Evolutionary conservation across 106 monocot species (phyloP), one percentile per base, ranked within the genome.

Genomic region (Platanthera zijinensis): DNA sequence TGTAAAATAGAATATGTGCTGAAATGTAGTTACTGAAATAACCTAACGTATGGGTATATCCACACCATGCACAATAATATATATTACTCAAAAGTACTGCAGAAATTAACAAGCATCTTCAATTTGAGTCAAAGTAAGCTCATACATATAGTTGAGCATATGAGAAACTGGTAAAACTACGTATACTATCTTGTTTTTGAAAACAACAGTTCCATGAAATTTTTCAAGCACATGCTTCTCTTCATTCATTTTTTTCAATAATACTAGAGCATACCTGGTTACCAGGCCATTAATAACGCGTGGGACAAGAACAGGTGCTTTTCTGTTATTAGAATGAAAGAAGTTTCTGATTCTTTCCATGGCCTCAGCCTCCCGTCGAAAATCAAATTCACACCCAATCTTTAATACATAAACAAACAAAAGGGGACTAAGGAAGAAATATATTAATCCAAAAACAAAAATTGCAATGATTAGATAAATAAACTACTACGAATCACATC

Each of bases 331-430:
- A 18, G 75, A 45, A 53, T 76, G 64, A 51, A 99, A 80, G 78
- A 81, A 92, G 4, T 80, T 30, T 17, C 83, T 77, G 21, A 99
- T 90, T 83, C 83, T 92, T 80, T 94, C 86, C 99, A 99, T 99
- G 66, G 99, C 84, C 9, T 85, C 89, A 52, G 94, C 87, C 77
- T 99, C 99, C 39, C 88, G 78, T 39, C 83, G 56, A 84, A 99
- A 99, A 79, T 99, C 94, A 85, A 99, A 99, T 81, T 99, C 99
- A 85, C 87, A 92, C 66, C 80, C 87, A 73, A 99, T 85, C 94
- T 99, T 74, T 67, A 72, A 54, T 30, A 80, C 7, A 81, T 15
- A 81, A 21, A 72, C 0, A 54, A 69, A 51, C 14, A 50, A 59
- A 78, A 73, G 62, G 48, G 46, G 21, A 78, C 28, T 15, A 19